Evolutionary conservation across 2,329 filamentous ascomycete genomes (phyloP).

Genomic region (Penicillium sp.): DNA sequence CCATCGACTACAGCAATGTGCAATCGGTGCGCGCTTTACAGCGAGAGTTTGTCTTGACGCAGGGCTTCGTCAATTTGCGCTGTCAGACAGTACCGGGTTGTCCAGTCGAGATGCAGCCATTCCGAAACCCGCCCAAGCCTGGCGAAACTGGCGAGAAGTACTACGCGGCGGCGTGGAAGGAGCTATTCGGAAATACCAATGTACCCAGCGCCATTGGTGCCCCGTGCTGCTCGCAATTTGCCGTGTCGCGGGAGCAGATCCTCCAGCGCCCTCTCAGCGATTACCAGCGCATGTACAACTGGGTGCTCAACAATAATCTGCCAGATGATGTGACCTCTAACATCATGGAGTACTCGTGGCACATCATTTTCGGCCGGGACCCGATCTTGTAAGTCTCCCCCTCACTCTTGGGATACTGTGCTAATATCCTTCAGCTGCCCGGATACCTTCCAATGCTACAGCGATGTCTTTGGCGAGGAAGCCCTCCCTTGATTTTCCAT

Average conservation of each 20-base stretch:
- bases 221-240: constrained; percentile 60
- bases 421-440: constrained; percentile 16
- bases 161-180: constrained; percentile 29
- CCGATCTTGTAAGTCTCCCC: constrained; percentile 30
- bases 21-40: constrained; percentile 47
- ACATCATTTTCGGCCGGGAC: constrained; percentile 46
- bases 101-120: constrained; percentile 27
- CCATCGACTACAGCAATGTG: constrained; percentile 51
- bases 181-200: constrained; percentile 19
- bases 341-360: constrained; percentile 60
- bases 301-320: constrained; percentile 51
- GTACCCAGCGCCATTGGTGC: constrained; percentile 48
- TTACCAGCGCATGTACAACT: constrained; percentile 52
- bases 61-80: constrained; percentile 56
- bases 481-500: constrained; percentile 9
- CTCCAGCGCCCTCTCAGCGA: constrained; percentile 44
- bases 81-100: constrained; percentile 40
- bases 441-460: constrained; percentile 22
- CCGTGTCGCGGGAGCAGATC: constrained; percentile 50
- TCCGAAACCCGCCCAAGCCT: constrained; percentile 18
- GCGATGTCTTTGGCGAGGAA: constrained; percentile 24
- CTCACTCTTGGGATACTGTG: constrained; percentile 1
- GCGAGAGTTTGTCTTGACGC: constrained; percentile 45
- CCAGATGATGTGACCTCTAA: constrained; percentile 51
- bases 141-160: constrained; percentile 25